Evolutionary conservation across 1,284 basidiomycete genomes (phyloP).

Genomic region (Ustilago loliicola): DNA sequence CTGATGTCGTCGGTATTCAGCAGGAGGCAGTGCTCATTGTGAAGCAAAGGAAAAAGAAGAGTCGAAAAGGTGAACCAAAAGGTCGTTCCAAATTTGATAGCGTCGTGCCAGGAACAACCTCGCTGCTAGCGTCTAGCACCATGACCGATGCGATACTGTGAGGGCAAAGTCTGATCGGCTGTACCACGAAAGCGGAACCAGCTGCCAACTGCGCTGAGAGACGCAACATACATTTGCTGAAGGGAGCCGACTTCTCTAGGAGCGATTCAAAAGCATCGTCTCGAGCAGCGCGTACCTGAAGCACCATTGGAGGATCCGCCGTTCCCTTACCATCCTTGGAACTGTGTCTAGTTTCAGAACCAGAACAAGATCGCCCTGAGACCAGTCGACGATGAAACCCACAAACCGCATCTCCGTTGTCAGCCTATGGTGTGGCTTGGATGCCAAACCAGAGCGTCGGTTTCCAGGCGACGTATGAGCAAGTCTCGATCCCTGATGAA

Average conservation of each 20-base stretch:
- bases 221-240: too few relatives aligned
- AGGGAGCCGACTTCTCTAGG: too few relatives aligned
- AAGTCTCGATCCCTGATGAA: slow-evolving; percentile 8
- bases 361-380: background rate
- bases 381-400: background rate
- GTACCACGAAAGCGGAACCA: background rate
- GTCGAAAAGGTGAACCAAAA: background rate
- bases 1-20: background rate
- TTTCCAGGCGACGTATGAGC: slow-evolving; percentile 3
- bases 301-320: background rate
- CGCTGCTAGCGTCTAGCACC: background rate
- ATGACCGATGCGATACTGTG: background rate
- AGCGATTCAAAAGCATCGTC: too few relatives aligned
- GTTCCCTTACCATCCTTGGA: background rate
- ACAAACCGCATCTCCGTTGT: background rate
- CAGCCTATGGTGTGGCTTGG: background rate
- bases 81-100: background rate
- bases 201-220: background rate
- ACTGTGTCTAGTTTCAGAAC: background rate
- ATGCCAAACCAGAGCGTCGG: slow-evolving; percentile 1
- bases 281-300: background rate
- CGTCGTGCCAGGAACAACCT: background rate
- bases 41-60: background rate
- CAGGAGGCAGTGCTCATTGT: background rate
- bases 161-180: background rate